A percentile compares a stretch with the other conserved stretches of the same genome.
Evolutionary conservation across 306 rosid genomes (phyloP).

Genomic region (Rosa rugosa): DNA sequence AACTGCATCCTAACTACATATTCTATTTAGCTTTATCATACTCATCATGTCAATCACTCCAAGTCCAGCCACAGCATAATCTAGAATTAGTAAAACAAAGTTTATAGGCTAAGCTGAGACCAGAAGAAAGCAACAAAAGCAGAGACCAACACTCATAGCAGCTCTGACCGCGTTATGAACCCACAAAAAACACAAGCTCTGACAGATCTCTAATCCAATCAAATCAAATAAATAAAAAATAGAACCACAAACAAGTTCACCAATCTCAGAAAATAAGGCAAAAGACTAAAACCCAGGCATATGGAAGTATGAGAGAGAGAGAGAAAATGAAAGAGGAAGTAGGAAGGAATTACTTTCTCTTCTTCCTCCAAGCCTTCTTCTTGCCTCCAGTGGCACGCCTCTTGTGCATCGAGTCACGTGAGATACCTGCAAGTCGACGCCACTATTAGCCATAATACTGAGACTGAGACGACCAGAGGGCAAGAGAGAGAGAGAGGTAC

Average conservation of each 20-base stretch:
- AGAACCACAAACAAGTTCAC: too few species aligned
- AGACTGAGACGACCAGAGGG: background rate
- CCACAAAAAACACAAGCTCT: background rate
- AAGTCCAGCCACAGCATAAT: background rate
- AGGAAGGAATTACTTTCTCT: slow-evolving; percentile 34
- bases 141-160: background rate
- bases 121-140: background rate
- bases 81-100: background rate
- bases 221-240: background rate
- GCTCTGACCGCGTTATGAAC: background rate
- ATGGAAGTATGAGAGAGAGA: background rate
- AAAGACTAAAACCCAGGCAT: background rate
- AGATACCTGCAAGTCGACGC: slow-evolving; percentile 34
- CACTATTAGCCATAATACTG: background rate
- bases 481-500: background rate
- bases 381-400: slow-evolving; percentile 53
- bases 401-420: slow-evolving; percentile 55
- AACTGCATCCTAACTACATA: background rate
- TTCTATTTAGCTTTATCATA: background rate
- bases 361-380: slow-evolving; percentile 55
- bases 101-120: too few species aligned
- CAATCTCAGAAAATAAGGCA: background rate
- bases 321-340: background rate
- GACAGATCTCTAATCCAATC: background rate
- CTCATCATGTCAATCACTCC: background rate